Evolutionary conservation across 495 filamentous ascomycete species (phyloP), one percentile per base, ranked within the genome.

Genomic region (Thozetella sp.): DNA sequence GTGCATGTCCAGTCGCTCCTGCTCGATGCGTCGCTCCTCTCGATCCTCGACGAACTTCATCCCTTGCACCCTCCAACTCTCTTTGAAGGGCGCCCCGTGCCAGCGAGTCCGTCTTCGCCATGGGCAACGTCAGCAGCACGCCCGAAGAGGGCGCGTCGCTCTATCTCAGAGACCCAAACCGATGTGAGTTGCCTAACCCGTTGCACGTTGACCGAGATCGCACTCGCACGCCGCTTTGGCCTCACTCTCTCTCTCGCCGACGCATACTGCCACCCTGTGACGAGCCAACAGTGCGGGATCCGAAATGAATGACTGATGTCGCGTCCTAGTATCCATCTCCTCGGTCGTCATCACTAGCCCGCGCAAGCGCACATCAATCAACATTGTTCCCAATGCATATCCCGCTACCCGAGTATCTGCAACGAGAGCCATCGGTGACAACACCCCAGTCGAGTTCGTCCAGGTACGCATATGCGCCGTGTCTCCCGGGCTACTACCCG

Each of bases 91-190:
- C 30, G 27, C 23, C 26, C 37, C 45, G 25, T 52, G 45, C 37
- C 45, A 23, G 37, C 56, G 52, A 54, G 61, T 53, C 23, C 70
- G 65, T 60, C 62, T 65, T 67, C 76, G 75, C 67, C 63, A 99
- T 99, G 95, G 95, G 95, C 62, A 93, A 90, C 81, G 90, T 98
- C 73, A 90, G 85, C 74, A 97, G 93, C 81, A 89, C 87, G 74
- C 87, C 88, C 62, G 94, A 97, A 68, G 93, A 97, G 76, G 90
- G 90, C 69, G 84, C 88, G 62, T 81, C 83, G 67, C 76, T 97
- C 73, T 93, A 90, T 71, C 82, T 97, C 73, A 89, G 91, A 78
- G 93, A 99, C 71, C 95, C 97, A 77, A 90, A 80, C 69, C 86
- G 92, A 80, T 86, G 94, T 98, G 74, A 53, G 79, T n/a, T 74